Conservation (phyloP, 2,329 filamentous ascomycete species). For the Stromatinia cepivora region DNA sequence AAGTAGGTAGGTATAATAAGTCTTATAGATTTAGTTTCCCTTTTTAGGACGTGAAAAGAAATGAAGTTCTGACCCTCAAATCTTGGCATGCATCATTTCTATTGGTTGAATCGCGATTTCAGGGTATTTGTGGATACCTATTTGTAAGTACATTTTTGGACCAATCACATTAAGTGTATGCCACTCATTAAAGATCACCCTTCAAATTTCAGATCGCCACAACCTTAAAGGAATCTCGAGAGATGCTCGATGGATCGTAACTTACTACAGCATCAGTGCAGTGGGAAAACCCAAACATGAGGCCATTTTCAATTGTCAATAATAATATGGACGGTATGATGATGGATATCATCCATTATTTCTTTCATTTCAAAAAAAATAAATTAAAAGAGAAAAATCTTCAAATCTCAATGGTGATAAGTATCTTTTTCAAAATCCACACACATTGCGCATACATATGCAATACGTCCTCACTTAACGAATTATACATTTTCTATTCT, state of each 20-base stretch:
- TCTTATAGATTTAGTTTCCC: too few relatives aligned
- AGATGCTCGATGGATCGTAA: not conserved
- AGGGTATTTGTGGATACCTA: too few relatives aligned
- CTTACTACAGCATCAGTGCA: not conserved
- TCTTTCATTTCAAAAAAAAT: not conserved
- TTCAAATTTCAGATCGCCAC: conserved; percentile 18
- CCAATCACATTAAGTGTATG: not conserved
- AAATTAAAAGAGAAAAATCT: not conserved
- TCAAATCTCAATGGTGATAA: not conserved
- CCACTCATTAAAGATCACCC: not conserved
- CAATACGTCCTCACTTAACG: not conserved
- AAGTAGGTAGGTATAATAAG: too few relatives aligned
- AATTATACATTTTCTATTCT: not conserved
- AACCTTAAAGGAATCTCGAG: not conserved
- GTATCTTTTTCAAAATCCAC: not conserved
- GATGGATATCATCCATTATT: not conserved
- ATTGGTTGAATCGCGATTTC: not conserved
- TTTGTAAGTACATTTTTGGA: too few relatives aligned
- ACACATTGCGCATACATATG: not conserved
- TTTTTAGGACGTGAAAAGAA: too few relatives aligned
- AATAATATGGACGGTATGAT: not conserved
- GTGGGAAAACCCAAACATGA: not conserved
- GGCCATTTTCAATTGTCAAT: not conserved
- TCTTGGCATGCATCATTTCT: not conserved
- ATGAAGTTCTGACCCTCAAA: not conserved